Evolutionary conservation across 306 rosid genomes (phyloP).

Genomic region (Spatholobus suberectus): DNA sequence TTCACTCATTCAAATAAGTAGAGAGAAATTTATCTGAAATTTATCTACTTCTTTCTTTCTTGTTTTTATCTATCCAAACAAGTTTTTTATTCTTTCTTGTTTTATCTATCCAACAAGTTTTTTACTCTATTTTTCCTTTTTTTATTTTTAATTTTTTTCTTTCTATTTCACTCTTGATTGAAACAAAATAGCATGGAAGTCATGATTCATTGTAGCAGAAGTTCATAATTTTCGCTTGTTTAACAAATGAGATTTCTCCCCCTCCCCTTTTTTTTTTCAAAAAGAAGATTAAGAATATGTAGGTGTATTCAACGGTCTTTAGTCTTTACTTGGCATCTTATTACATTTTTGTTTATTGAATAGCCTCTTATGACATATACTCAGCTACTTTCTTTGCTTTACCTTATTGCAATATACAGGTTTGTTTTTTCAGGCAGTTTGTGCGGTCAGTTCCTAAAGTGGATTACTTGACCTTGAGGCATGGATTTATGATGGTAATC

Average conservation of each 20-base stretch:
- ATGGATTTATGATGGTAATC: slow-evolving; percentile 19
- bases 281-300: not conserved
- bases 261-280: too few relatives aligned
- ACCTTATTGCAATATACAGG: not conserved
- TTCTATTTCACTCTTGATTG: too few relatives aligned
- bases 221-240: not conserved
- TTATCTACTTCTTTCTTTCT: too few relatives aligned
- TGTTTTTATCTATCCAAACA: too few relatives aligned
- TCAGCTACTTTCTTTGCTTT: not conserved
- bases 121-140: too few relatives aligned
- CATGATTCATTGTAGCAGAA: not conserved
- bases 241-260: not conserved
- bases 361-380: not conserved
- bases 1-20: too few relatives aligned
- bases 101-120: too few relatives aligned
- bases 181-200: too few relatives aligned
- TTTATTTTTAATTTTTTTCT: too few relatives aligned
- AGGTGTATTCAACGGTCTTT: not conserved
- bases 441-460: slow-evolving; percentile 6
- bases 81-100: too few relatives aligned
- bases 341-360: not conserved
- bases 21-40: too few relatives aligned
- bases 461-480: slow-evolving; percentile 5
- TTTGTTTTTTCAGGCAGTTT: slow-evolving; percentile 20
- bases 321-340: not conserved